Evolutionary conservation across 257 asterid species (phyloP), one percentile per base, ranked within the genome.

Genomic region (Penstemon barbatus): DNA sequence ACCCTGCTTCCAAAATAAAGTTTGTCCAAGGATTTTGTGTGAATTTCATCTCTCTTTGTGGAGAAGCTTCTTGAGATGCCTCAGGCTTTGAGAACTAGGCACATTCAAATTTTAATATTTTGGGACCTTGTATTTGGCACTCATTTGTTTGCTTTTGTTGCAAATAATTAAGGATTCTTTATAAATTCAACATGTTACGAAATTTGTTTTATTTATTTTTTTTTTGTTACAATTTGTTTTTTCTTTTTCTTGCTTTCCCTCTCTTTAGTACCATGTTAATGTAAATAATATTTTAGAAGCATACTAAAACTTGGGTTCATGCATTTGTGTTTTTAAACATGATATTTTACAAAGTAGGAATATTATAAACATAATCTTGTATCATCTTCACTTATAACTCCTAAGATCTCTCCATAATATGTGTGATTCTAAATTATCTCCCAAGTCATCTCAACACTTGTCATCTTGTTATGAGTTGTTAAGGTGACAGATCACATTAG

Each of bases 81-180:
- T 61, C 54, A 43, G 40, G 15, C 54, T 6, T 36, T 42, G 43
- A 15, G 13, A 44, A 44, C 43, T 33, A 39, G 46, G 42, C 42
- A 6, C 12, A 36, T 12, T 6, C 11, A 60, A 13, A 60, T 37
- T 15, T 8, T 56, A 41, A 61, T 18, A 44, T 15, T 61, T 8
- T 43, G 5, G 15, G 44, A 41, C n/a, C 12, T 5, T 43, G 37
- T 42, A 3, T 44, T 61, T 48, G 4, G 7, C 13, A 25, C 33
- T 25, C 33, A 25, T 1, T 25, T 25, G 33, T 25, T 25, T 25
- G 33, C 33, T 41, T 39, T 39, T 61, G 40, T 42, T 61, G 18
- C 38, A 40, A 40, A 66, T 52, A 53, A 40, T 45, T 57, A 7
- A 12, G 65, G 48, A 6, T 55, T 8, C 60, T 59, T 46, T 70